Evolutionary conservation across 2,329 filamentous ascomycete species (phyloP), one percentile per base, ranked within the genome.

Genomic region (Neofusicoccum ribis): DNA sequence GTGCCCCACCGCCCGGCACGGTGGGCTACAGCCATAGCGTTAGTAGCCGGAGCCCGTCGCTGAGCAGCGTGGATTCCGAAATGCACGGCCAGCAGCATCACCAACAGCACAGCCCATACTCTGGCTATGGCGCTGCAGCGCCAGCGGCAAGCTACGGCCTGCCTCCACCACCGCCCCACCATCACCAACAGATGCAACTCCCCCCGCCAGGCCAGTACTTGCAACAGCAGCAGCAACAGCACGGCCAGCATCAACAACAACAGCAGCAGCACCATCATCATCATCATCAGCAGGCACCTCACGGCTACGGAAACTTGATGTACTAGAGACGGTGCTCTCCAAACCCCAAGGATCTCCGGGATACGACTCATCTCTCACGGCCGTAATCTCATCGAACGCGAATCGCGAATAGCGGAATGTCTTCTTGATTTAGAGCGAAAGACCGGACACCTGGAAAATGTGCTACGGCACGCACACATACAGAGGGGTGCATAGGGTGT

Each of bases 21-120:
- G 50, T 43, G 20, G 51, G 51, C 62, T 58, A 64, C 62, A 58
- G 62, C 44, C 62, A 56, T 43, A 64, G 62, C 20, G 43, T 56
- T 17, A 56, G 62, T 31, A 64, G 62, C 36, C 62, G 62, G 27
- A 56, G 50, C 14, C 62, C 62, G n/a, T 64, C 62, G 41, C 17
- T 64, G 51, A 56, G 49, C 41, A 64, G 62, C 43, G 62, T 58
- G 6, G 62, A 64, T 34, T 64, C 62, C n/a, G 62, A 64, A 20
- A 56, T 56, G 50, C 62, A 64, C 27, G 49, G 51, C n/a, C 62
- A 58, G 50, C 62, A 56, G 12, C 62, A 49, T n/a, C 61, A 64
- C 9, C 62, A 64, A 14, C 62, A 64, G 20, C 62, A 64, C 41
- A 56, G 43, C 17, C 62, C 50, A 5, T 52, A 64, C 50, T 58